These are phyloP conservation scores for Eleusine indica DNA, from an alignment of 176 grass and related monocot genomes.

Conservation along the genomic window DNA sequence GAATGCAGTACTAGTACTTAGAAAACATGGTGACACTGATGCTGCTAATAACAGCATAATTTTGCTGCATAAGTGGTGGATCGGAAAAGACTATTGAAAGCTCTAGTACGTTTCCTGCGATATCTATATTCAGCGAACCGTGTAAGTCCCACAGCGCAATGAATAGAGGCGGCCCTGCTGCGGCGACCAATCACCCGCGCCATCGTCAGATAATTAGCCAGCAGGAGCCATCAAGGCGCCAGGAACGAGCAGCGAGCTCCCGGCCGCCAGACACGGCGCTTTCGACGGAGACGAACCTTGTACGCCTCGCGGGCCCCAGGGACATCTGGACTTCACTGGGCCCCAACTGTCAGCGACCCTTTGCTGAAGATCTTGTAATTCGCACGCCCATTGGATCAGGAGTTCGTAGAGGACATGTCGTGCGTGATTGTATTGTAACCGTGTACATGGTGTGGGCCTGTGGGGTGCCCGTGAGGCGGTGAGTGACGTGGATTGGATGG, in stretches of 20 bases:
- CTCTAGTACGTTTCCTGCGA: too few species aligned
- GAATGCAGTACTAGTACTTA: neutral
- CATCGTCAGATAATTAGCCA: neutral
- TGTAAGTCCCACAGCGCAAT: neutral
- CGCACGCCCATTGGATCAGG: conserved; percentile 8
- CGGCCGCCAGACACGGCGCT: conserved; percentile 35
- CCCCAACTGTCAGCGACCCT: neutral
- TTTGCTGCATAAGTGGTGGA: neutral
- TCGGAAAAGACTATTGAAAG: neutral
- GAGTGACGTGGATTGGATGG: conserved; percentile 32
- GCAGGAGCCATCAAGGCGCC: neutral
- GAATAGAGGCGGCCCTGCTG: neutral
- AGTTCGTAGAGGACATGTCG: neutral
- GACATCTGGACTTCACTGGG: neutral
- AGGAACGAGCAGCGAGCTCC: conserved; percentile 8
- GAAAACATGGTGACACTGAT: neutral
- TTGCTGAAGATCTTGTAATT: neutral
- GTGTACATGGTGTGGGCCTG: neutral
- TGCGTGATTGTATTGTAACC: neutral
- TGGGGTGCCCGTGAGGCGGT: conserved; percentile 1
- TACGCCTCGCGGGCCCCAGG: neutral
- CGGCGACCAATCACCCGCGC: neutral
- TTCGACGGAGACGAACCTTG: conserved; percentile 26
- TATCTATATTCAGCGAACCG: neutral
- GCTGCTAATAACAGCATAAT: neutral